Evolutionary conservation across 768 basidiomycete species (phyloP).

Genomic region (Calocera cornea): DNA sequence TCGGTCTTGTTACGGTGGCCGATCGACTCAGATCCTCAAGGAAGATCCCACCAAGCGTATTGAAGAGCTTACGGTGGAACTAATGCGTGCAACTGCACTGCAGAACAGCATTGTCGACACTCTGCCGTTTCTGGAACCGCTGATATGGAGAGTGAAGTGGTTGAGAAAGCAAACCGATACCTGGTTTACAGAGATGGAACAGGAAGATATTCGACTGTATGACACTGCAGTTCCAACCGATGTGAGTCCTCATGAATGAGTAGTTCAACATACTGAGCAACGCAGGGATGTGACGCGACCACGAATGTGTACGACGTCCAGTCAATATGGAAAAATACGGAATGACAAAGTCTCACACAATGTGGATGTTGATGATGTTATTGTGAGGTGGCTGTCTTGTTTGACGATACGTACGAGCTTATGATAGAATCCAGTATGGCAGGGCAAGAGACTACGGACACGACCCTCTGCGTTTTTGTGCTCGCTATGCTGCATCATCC

Average conservation of each 20-base stretch:
- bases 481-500: constrained; percentile 45
- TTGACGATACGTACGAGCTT: background rate
- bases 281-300: background rate
- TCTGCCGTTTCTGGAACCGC: background rate
- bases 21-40: background rate
- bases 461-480: constrained; percentile 36
- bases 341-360: background rate
- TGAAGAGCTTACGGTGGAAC: background rate
- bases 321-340: too few relatives aligned
- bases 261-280: background rate
- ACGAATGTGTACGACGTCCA: background rate
- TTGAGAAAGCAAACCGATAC: background rate
- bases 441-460: background rate
- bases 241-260: background rate
- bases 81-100: background rate
- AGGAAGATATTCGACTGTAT: background rate
- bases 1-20: background rate
- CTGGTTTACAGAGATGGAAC: background rate
- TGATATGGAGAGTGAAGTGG: background rate
- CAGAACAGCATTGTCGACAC: background rate
- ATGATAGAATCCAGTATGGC: background rate
- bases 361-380: background rate
- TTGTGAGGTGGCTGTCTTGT: background rate
- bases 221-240: background rate
- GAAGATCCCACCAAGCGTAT: background rate